Evolutionary conservation across 345 rosid genomes (phyloP).

Genomic region (Streptanthus diversifolius): DNA sequence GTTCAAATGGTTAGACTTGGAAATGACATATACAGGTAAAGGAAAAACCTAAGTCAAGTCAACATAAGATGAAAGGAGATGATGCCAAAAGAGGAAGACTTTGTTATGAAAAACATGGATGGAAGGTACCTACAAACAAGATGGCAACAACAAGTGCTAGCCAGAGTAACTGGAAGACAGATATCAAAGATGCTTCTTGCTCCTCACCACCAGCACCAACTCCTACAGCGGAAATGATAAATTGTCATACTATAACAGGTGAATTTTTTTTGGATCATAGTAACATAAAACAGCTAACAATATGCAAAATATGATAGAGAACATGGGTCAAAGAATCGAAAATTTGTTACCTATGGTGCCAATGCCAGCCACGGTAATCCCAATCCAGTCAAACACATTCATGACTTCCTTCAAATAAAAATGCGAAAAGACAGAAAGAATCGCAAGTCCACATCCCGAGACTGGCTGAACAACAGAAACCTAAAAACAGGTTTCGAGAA

Average conservation of each 20-base stretch:
- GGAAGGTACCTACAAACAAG: constrained; percentile 98
- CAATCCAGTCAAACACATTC: constrained; percentile 94
- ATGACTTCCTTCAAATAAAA: constrained; percentile 92
- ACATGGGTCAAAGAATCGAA: constrained; percentile 1
- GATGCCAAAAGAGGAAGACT: constrained; percentile 2
- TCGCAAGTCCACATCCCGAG: constrained; percentile 95
- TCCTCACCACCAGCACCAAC: constrained; percentile 99
- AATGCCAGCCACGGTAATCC: constrained; percentile 86
- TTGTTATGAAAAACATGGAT: constrained; percentile 30
- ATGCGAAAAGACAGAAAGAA: constrained; percentile 88
- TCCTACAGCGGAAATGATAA: constrained; percentile 44
- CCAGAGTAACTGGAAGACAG: constrained; percentile 80
- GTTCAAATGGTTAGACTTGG: not conserved
- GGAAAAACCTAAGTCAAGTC: not conserved
- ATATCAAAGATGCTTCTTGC: constrained; percentile 67
- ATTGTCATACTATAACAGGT: not conserved
- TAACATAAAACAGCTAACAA: not conserved
- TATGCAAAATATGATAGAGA: not conserved
- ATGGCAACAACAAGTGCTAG: constrained; percentile 64
- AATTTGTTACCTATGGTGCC: constrained; percentile 82
- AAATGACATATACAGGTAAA: not conserved
- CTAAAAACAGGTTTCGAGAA: constrained; percentile 37
- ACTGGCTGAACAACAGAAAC: constrained; percentile 97
- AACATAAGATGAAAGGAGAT: not conserved
- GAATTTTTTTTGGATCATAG: not conserved